Base-by-base conservation (phyloP, 352 stramenopile genomes). In the Phytophthora citricola region DNA sequence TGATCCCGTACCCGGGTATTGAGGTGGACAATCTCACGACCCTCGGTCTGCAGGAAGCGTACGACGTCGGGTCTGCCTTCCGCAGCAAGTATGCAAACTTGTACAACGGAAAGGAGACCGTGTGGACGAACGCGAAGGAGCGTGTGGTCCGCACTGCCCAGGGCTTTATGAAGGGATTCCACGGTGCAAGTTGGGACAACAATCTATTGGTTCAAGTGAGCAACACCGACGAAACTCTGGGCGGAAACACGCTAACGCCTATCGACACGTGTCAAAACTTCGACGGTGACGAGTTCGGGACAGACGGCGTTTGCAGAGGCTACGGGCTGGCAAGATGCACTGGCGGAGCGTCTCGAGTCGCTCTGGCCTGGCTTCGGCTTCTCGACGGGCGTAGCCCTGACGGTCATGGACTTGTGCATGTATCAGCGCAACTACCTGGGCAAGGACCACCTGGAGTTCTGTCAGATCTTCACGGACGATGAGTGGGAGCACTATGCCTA, bases 1-100 rank as follows among this genome's bases (percentile, higher is more conserved):
- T 85, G 26, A 74, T 82, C 63, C 57, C 74, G 7, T 51, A 77
- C 60, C 46, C 71, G 29, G 58, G 50, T 49, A 31, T 63, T 46
- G 55, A 77, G 41, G 53, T 75, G 49, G 93, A 69, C 76, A 96
- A 78, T 79, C 87, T 83, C 46, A 84, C 79, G 38, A 45, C 64
- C 22, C 70, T 81, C 4, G 81, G 80, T 0, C 64, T 85, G 24
- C 53, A 76, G 22, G 78, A 85, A 26, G 78, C 74, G 4, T 74
- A 73, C 41, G 69, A 82, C 11, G 60, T 85, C 14, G 81, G 79
- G 8, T 63, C 67, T 39, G 53, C 59, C 1, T 47, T 90, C 20
- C 73, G 66, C 45, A 53, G 43, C 44, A 82, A 80, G 55, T 87
- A 87, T 48, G 29, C 71, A 5, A 41, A 76, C 32, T 51, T 85